Percentiles rank a stretch among this genome's conserved stretches.
Conservation (phyloP, 2,329 filamentous ascomycete genomes). For the Bipolaris bicolor region DNA sequence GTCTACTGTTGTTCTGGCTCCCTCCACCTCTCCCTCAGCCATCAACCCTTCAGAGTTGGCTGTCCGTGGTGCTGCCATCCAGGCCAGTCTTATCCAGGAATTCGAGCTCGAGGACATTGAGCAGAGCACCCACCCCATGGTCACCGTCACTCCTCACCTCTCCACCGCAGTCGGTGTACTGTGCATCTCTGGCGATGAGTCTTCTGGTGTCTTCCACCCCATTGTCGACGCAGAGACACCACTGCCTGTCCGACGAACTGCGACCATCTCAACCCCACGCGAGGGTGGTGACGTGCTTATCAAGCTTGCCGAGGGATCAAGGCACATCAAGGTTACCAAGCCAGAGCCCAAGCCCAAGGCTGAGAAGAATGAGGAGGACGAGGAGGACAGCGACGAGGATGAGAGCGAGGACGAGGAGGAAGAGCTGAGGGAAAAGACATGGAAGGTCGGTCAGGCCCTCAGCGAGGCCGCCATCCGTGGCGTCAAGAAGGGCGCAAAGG, state of each 20-base stretch:
- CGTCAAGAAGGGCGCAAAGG: conserved; percentile 85
- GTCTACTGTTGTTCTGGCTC: conserved; percentile 78
- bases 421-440: conserved; percentile 86
- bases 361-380: conserved; percentile 64
- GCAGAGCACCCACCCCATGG: conserved; percentile 92
- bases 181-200: conserved; percentile 64
- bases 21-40: conserved; percentile 75
- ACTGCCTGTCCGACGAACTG: conserved; percentile 83
- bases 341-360: conserved; percentile 78
- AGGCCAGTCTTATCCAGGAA: conserved; percentile 91
- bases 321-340: conserved; percentile 93
- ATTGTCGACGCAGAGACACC: conserved; percentile 87
- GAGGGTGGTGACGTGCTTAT: conserved; percentile 87
- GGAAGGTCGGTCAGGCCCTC: conserved; percentile 83
- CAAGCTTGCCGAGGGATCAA: conserved; percentile 84
- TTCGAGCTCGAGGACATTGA: conserved; percentile 94
- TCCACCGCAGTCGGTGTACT: conserved; percentile 87
- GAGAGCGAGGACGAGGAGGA: conserved; percentile 78
- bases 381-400: conserved; percentile 65
- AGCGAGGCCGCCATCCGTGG: conserved; percentile 85
- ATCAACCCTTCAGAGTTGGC: conserved; percentile 94
- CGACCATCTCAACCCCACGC: conserved; percentile 76
- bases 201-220: conserved; percentile 74
- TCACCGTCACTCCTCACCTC: conserved; percentile 92
- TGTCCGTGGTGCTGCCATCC: conserved; percentile 89